Evolutionary conservation across 176 grass and related monocot species (phyloP), one percentile per base, ranked within the genome.

Genomic region (Areca catechu): DNA sequence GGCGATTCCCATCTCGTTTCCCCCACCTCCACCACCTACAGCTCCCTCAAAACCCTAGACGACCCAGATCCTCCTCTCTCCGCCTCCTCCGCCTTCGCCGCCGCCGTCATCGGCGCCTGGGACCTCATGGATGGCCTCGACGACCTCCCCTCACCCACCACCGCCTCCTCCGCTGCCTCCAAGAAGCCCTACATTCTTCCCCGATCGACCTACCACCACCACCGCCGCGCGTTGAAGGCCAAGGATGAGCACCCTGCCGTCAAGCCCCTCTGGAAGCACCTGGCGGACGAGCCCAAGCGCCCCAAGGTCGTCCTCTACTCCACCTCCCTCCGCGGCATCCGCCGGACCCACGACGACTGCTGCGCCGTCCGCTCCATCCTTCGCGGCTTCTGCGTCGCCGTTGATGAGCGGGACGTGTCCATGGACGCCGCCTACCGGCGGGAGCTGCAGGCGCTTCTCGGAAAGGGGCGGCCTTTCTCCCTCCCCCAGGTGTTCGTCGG

Each of bases 271-370:
- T 51, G 60, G 22, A 70, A 59, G 20, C 75, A 53, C 1, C 12
- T 20, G 12, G 15, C 22, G 7, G 57, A 72, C 12, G 57, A 59
- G 16, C 69, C 57, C 2, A 69, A 30, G 51, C 43, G 22, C 37
- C 55, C 21, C 43, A 55, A 54, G 24, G 76, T 84, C 55, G 76
- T 84, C 7, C 67, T 84, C 24, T 84, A 84, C 66, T 79, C 76
- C 34, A 84, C 82, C 15, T 84, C 76, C 50, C 82, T 84, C 67
- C 82, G 71, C 34, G 82, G 76, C 21, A 75, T 85, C 54, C 82
- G 82, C 4, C 76, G 76, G 66, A 85, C 76, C 50, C 75, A 75
- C 62, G 67, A 66, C 17, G 82, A 85, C 82, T 79, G 82, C 76
- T 67, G 66, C 27, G 76, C 71, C 25, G 71, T 85, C 66, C 76